These are phyloP conservation scores for Mycena galopus DNA, from an alignment of 768 basidiomycete species.

Conservation along the genomic window DNA sequence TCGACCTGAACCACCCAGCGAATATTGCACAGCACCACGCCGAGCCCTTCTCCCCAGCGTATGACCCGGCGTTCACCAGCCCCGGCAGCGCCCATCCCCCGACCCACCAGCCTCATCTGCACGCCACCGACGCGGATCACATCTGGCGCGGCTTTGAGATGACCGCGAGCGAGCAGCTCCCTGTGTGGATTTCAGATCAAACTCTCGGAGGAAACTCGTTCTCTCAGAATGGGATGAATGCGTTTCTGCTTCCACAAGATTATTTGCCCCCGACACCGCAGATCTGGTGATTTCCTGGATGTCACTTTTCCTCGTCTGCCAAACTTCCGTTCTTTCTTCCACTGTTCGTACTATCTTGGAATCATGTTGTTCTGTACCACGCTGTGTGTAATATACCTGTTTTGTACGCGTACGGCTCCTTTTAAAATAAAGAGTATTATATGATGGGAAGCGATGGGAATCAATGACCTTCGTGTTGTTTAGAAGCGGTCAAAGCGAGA, in stretches of 20 bases:
- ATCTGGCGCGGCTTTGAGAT: slow-evolving; percentile 85
- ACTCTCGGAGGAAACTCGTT: slow-evolving; percentile 82
- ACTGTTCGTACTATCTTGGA: slow-evolving; percentile 25
- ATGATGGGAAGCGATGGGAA: too few relatives aligned
- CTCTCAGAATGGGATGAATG: slow-evolving; percentile 87
- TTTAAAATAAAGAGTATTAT: slow-evolving; percentile 6
- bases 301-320: slow-evolving; percentile 1
- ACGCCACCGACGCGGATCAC: slow-evolving; percentile 66
- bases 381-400: slow-evolving; percentile 28
- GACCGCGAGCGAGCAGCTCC: slow-evolving; percentile 80
- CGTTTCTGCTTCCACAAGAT: slow-evolving; percentile 83
- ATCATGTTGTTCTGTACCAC: slow-evolving; percentile 24
- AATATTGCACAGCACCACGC: slow-evolving; percentile 54
- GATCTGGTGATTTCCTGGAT: slow-evolving; percentile 71
- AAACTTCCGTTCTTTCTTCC: not conserved
- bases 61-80: slow-evolving; percentile 60
- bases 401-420: slow-evolving; percentile 13
- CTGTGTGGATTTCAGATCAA: slow-evolving; percentile 90
- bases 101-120: slow-evolving; percentile 43
- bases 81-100: slow-evolving; percentile 43
- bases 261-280: slow-evolving; percentile 79
- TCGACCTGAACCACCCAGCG: slow-evolving; percentile 53
- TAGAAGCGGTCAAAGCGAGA: too few relatives aligned
- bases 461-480: too few relatives aligned
- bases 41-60: slow-evolving; percentile 70